Conservation (phyloP, 2,329 filamentous ascomycete species). For the Trichoderma lentiforme region DNA sequence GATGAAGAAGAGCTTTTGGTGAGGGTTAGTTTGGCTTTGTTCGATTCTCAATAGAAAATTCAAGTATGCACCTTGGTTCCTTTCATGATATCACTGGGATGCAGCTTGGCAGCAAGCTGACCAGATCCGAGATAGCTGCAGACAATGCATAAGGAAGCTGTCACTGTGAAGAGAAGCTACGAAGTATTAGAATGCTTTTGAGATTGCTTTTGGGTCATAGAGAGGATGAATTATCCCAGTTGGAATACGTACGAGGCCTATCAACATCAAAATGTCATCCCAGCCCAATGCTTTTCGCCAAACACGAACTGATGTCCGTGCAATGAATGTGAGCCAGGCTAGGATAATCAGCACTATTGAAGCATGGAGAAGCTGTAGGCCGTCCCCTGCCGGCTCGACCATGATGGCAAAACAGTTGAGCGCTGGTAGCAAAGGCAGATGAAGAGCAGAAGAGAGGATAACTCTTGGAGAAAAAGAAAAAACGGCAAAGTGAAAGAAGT, state of each 20-base stretch:
- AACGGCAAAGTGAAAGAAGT: not conserved
- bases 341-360: slow-evolving; percentile 1
- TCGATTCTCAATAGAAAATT: not conserved
- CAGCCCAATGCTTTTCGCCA: slow-evolving; percentile 7
- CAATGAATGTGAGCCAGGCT: not conserved
- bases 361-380: slow-evolving; percentile 1
- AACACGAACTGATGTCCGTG: not conserved
- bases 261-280: slow-evolving; percentile 11
- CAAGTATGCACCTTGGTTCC: slow-evolving; percentile 7
- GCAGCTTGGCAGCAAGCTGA: not conserved
- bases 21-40: not conserved
- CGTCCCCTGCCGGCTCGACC: slow-evolving; percentile 8
- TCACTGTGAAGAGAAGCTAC: slow-evolving; percentile 9
- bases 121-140: slow-evolving; percentile 11
- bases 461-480: not conserved
- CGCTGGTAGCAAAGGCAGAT: not conserved
- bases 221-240: not conserved
- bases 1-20: slow-evolving; percentile 9
- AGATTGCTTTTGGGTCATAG: not conserved
- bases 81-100: not conserved
- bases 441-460: not conserved
- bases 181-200: not conserved
- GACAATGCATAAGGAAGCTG: slow-evolving; percentile 6
- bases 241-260: slow-evolving; percentile 5
- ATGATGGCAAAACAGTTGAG: slow-evolving; percentile 6